Conservation (phyloP, 2,329 filamentous ascomycete genomes). For the Cercospora beticola region DNA sequence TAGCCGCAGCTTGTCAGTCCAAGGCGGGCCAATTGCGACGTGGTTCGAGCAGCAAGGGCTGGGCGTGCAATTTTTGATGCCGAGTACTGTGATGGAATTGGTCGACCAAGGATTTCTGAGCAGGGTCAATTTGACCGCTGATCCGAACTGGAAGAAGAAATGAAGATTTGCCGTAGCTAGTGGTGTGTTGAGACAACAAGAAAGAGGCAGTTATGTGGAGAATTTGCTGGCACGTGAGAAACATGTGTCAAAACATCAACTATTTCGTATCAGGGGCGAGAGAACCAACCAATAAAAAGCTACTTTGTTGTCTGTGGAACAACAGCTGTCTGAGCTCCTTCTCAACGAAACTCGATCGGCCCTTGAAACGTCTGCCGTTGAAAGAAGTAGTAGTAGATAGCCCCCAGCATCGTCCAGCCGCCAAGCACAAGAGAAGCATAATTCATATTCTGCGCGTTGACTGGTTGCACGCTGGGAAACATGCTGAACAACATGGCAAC, state of each 20-base stretch:
- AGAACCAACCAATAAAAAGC: neutral
- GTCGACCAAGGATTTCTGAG: conserved; percentile 11
- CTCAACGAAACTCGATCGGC: conserved; percentile 13
- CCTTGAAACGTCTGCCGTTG: conserved; percentile 38
- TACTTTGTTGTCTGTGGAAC: neutral
- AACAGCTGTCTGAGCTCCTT: neutral
- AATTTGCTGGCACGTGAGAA: neutral
- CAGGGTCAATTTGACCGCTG: conserved; percentile 14
- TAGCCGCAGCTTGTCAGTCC: conserved; percentile 5
- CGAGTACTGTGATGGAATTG: conserved; percentile 2
- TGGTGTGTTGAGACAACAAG: neutral
- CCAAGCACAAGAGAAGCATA: conserved; percentile 42
- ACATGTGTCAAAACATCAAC: neutral
- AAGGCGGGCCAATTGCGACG: conserved; percentile 8
- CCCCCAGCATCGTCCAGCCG: conserved; percentile 43
- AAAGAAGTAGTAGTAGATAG: conserved; percentile 44
- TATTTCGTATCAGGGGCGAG: neutral
- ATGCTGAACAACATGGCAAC: conserved; percentile 50
- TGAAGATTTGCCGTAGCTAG: neutral
- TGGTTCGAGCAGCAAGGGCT: conserved; percentile 16
- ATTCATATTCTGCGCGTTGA: conserved; percentile 46
- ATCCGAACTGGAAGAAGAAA: conserved; percentile 9
- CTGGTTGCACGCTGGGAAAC: conserved; percentile 45
- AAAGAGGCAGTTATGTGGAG: neutral
- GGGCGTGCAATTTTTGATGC: conserved; percentile 14